Base-by-base conservation (phyloP, 2,329 filamentous ascomycete species). In the Neofusicoccum cordaticola region DNA sequence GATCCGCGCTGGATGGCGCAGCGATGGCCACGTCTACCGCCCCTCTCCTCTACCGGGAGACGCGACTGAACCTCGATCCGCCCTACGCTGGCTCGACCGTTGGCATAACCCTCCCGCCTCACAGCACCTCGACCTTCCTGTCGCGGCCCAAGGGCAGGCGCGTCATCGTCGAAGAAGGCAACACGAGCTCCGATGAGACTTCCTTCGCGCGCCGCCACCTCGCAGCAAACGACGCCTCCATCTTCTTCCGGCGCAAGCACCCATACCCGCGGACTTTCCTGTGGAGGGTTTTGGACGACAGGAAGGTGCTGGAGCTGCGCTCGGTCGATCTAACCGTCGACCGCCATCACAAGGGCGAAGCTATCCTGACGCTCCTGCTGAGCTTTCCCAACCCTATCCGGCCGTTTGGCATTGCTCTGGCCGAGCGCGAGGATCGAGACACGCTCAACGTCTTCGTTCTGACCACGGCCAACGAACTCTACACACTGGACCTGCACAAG, bases 241-340 rank as follows among this genome's bases (percentile, higher is more conserved):
- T 98, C 64, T 97, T 92, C 80, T 93, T 96, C 77, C 88, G 95
- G 63, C 86, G 86, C 75, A 86, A 90, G 75, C 87, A 90, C 72
- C 83, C 85, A 68, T 88, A 90, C 68, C 95, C 95, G 44, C 88
- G 91, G 73, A 92, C 87, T 77, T 96, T 98, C 74, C 84, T 97
- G 53, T 99, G 95, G 95, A 87, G 94, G 70, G 85, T 98, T 44
- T 80, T 97, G 66, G 90, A 96, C 72, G 88, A 92, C 71, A 87
- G 88, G 72, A 90, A 86, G 69, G 83, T 92, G 67, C 83, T 99
- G 70, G 94, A 95, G 78, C 84, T 99, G 58, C 90, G 92, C 73
- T 88, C 88, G 45, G 87, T 91, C 66, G 95, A 99, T 78, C 80
- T 97, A 69, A 90, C 87, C 22, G 74, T 93, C 85, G 80, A 86